Evolutionary conservation across 169 alveolate species (phyloP).

Genomic region (Eimeria necatrix): DNA sequence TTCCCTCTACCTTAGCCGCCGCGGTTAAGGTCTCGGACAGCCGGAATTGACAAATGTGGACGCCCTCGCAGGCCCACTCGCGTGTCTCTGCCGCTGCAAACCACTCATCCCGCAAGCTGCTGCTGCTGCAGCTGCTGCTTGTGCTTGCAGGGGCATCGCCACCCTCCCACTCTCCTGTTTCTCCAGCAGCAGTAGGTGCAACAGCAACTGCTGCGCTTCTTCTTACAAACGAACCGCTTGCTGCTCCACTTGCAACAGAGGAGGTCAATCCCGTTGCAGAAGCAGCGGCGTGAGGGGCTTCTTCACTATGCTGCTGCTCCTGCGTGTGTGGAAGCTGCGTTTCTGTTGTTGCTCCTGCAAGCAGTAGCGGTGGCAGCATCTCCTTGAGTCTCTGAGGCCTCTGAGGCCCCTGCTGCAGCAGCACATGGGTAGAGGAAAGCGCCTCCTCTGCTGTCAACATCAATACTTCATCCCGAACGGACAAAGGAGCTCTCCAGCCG

Average conservation of each 20-base stretch:
- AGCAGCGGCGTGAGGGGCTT: slow-evolving; percentile 11
- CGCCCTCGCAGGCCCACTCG: slow-evolving; percentile 24
- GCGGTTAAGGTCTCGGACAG: slow-evolving; percentile 56
- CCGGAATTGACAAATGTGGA: slow-evolving; percentile 44
- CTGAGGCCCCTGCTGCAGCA: slow-evolving; percentile 59
- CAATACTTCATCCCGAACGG: slow-evolving; percentile 8
- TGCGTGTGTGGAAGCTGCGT: neutral
- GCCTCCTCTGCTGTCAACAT: slow-evolving; percentile 49
- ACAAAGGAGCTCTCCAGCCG: slow-evolving; percentile 55
- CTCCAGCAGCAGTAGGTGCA: neutral
- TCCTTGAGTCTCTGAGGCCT: slow-evolving; percentile 21
- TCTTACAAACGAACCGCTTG: neutral
- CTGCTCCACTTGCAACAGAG: slow-evolving; percentile 7
- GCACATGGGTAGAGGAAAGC: slow-evolving; percentile 25
- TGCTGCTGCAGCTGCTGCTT: slow-evolving; percentile 59
- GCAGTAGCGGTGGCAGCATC: neutral
- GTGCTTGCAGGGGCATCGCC: neutral
- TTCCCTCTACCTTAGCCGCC: slow-evolving; percentile 62
- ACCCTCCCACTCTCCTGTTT: neutral
- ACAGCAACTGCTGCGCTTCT: slow-evolving; percentile 1
- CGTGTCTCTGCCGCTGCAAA: slow-evolving; percentile 46
- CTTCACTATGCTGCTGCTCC: neutral
- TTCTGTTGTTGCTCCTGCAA: neutral
- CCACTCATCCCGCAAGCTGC: slow-evolving; percentile 21
- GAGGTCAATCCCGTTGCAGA: slow-evolving; percentile 18